These are phyloP conservation scores for Astrothelium macrocarpum DNA, from an alignment of 495 filamentous ascomycete species.

Conservation along the genomic window DNA sequence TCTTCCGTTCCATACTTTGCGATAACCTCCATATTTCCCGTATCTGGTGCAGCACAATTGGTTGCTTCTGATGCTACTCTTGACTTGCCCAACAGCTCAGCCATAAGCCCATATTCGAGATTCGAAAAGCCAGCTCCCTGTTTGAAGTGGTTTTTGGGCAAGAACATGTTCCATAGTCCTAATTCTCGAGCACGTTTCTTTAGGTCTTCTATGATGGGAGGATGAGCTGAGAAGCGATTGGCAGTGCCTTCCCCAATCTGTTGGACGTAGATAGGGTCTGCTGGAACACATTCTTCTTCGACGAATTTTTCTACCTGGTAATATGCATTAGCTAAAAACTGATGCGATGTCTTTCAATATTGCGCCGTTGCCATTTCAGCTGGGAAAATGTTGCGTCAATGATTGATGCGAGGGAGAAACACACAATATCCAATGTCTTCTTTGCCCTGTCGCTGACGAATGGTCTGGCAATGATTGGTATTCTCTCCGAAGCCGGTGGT, in stretches of 20 bases:
- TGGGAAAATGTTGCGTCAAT: no score
- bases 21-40: constrained; percentile 40
- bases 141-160: constrained; percentile 87
- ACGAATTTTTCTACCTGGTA: constrained; percentile 95
- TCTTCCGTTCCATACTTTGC: constrained; percentile 37
- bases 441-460: constrained; percentile 71
- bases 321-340: no score
- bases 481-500: constrained; percentile 25
- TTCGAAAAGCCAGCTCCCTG: constrained; percentile 62
- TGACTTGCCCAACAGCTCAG: constrained; percentile 37
- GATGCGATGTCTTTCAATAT: no score
- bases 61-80: constrained; percentile 33
- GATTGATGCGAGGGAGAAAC: constrained; percentile 7
- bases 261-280: constrained; percentile 65
- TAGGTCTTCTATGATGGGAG: constrained; percentile 73
- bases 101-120: constrained; percentile 38
- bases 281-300: constrained; percentile 82
- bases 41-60: constrained; percentile 38
- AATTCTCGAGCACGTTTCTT: constrained; percentile 73
- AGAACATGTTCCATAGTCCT: constrained; percentile 98
- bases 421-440: constrained; percentile 59
- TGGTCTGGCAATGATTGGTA: constrained; percentile 33
- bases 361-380: no score
- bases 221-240: constrained; percentile 67
- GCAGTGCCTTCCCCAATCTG: constrained; percentile 64